These are phyloP conservation scores for Quercus cerris DNA, from an alignment of 306 rosid species.

Conservation along the genomic window DNA sequence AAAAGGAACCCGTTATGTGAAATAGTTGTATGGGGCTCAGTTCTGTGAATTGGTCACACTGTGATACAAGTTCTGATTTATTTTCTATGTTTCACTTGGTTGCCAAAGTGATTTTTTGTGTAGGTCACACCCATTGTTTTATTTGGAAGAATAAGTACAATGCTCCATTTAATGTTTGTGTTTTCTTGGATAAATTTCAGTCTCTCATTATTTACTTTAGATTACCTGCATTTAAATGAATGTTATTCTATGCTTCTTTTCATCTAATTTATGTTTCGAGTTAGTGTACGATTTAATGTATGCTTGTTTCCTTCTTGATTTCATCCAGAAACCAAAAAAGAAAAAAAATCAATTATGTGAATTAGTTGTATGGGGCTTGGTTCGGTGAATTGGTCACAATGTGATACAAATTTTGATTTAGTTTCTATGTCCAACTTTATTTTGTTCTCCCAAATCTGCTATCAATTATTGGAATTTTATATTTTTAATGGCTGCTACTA, in stretches of 20 bases:
- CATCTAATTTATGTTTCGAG: neutral
- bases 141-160: neutral
- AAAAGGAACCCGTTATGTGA: too few relatives aligned
- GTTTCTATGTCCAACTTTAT: too few relatives aligned
- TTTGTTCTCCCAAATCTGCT: too few relatives aligned
- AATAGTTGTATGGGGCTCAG: neutral
- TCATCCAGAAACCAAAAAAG: neutral
- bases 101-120: neutral
- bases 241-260: neutral
- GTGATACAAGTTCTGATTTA: neutral
- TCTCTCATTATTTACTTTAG: neutral
- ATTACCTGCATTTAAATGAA: neutral
- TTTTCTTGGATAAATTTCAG: neutral
- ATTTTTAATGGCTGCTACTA: too few relatives aligned
- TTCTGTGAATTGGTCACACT: neutral
- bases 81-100: neutral
- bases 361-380: too few relatives aligned
- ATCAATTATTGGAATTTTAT: too few relatives aligned
- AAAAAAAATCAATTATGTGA: too few relatives aligned
- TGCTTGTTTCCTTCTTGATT: neutral
- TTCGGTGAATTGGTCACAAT: too few relatives aligned
- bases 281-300: neutral
- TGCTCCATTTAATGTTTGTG: neutral
- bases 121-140: neutral
- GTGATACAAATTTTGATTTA: too few relatives aligned